Conservation (phyloP, 73 alveolate genomes). For the Urostyla sp. region DNA sequence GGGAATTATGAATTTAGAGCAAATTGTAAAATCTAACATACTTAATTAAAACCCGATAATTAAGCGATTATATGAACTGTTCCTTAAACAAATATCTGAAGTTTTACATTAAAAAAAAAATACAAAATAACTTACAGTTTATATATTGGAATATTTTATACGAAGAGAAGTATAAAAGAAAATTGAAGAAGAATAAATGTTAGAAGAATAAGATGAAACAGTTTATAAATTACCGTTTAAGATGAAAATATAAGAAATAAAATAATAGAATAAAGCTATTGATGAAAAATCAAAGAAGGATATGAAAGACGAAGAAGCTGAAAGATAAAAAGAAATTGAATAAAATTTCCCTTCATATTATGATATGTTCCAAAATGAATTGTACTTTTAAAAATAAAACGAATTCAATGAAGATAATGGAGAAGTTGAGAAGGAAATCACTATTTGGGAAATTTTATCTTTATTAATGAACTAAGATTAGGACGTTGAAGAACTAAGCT, state of each 20-base stretch:
- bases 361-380: constrained; percentile 37
- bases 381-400: neutral
- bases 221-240: constrained; percentile 61
- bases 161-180: constrained; percentile 49
- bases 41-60: neutral
- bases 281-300: constrained; percentile 62
- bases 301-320: constrained; percentile 40
- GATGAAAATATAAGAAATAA: constrained; percentile 40
- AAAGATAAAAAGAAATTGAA: constrained; percentile 33
- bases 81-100: constrained; percentile 1
- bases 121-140: neutral
- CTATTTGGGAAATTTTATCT: neutral
- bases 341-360: constrained; percentile 51
- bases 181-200: constrained; percentile 9
- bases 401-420: neutral
- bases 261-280: constrained; percentile 53
- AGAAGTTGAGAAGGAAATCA: neutral
- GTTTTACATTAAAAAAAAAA: neutral
- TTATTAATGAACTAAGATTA: neutral
- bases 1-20: no score
- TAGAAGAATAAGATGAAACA: constrained; percentile 48
- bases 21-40: neutral
- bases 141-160: constrained; percentile 33
- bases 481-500: neutral
- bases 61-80: neutral